A percentile compares a stretch with the other conserved stretches of the same genome.
These are phyloP conservation scores for Beauveria brongniartii DNA, from an alignment of 2,329 filamentous ascomycete genomes.

Conservation along the genomic window DNA sequence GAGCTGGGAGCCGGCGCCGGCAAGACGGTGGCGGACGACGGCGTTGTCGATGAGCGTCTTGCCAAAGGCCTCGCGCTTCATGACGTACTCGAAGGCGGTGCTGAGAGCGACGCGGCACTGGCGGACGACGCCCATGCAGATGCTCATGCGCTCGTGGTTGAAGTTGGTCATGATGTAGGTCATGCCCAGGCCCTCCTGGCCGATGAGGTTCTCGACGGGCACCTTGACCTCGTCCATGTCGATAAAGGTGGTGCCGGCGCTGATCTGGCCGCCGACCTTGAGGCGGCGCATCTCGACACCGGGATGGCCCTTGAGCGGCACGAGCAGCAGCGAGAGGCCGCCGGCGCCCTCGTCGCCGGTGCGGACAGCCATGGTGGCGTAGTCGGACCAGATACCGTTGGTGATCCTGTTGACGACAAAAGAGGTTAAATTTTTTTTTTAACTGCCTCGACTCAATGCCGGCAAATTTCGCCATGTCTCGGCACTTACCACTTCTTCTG, in stretches of 20 bases:
- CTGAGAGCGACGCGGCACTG: conserved; percentile 23
- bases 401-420: conserved; percentile 37
- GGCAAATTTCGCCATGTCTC: not conserved
- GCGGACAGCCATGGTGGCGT: conserved; percentile 53
- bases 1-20: conserved; percentile 58
- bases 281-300: conserved; percentile 32
- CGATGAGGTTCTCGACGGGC: conserved; percentile 43
- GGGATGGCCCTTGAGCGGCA: conserved; percentile 31
- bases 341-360: conserved; percentile 43
- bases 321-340: conserved; percentile 49
- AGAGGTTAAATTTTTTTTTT: not conserved
- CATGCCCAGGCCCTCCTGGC: conserved; percentile 46
- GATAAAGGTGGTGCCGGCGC: conserved; percentile 52
- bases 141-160: conserved; percentile 40
- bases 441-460: no score
- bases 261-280: conserved; percentile 55
- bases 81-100: conserved; percentile 26
- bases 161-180: conserved; percentile 33
- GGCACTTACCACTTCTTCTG: conserved; percentile 60
- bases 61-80: conserved; percentile 29
- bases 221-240: conserved; percentile 45
- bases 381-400: conserved; percentile 51
- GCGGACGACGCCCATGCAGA: conserved; percentile 11
- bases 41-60: conserved; percentile 60
- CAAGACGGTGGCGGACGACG: conserved; percentile 61